Conservation (phyloP, 148 eudicot genomes). For the Nyssa sinensis region DNA sequence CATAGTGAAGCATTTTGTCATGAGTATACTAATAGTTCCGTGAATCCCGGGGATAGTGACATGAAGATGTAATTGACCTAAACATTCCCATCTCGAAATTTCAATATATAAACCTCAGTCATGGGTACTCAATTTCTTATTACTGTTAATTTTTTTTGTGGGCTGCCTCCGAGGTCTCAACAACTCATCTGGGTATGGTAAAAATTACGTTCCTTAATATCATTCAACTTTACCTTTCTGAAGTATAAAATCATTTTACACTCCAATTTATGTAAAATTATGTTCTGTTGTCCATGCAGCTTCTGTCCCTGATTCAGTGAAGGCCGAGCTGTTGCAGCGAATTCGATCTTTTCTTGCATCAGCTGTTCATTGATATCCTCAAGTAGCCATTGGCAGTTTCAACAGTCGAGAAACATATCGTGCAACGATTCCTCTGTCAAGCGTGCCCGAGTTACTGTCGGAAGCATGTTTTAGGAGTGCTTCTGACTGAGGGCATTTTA, state of each 20-base stretch:
- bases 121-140: not conserved
- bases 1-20: too few species aligned
- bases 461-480: not conserved
- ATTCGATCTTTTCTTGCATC: slow-evolving; percentile 58
- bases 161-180: not conserved
- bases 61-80: not conserved
- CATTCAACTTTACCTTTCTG: not conserved
- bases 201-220: not conserved
- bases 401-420: not conserved
- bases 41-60: not conserved
- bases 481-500: not conserved
- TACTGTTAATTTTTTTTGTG: not conserved
- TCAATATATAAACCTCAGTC: not conserved
- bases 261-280: not conserved
- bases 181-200: not conserved
- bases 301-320: slow-evolving; percentile 65
- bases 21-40: not conserved
- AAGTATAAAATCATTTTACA: not conserved
- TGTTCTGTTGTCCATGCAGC: slow-evolving; percentile 35
- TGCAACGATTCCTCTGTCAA: not conserved
- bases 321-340: slow-evolving; percentile 68
- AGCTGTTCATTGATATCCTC: slow-evolving; percentile 37
- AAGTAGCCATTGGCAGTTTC: not conserved
- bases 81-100: too few species aligned
- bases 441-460: not conserved